Evolutionary conservation across 148 eudicot species (phyloP).

Genomic region (Gaultheria prostrata): DNA sequence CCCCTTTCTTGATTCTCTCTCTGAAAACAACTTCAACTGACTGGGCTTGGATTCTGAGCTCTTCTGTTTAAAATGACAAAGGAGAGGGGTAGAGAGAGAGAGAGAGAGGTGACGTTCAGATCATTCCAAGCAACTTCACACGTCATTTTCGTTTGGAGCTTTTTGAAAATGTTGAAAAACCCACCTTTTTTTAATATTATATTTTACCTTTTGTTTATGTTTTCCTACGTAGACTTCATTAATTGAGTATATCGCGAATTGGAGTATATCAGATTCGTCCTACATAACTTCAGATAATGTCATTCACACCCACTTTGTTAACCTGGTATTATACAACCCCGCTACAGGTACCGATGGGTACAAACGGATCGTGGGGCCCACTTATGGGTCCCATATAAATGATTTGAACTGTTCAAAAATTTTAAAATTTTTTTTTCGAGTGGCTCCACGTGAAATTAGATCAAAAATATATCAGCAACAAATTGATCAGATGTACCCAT

Average conservation of each 20-base stretch:
- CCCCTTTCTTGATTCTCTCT: background rate
- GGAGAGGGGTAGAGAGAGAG: background rate
- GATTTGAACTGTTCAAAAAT: too few species aligned
- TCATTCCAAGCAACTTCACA: constrained; percentile 36
- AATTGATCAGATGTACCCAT: too few species aligned
- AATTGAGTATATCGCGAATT: background rate
- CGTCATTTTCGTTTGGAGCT: constrained; percentile 35
- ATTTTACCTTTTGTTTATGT: background rate
- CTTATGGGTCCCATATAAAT: too few species aligned
- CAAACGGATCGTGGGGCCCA: too few species aligned
- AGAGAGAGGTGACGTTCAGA: constrained; percentile 19
- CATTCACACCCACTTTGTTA: too few species aligned
- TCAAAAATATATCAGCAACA: too few species aligned
- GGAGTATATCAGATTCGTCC: background rate
- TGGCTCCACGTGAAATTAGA: too few species aligned
- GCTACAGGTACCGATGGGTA: too few species aligned
- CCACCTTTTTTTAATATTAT: background rate
- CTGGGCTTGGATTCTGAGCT: constrained; percentile 27
- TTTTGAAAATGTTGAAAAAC: constrained; percentile 17
- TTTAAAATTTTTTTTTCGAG: too few species aligned
- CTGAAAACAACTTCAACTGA: constrained; percentile 17
- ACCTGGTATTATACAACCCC: too few species aligned
- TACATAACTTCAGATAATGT: too few species aligned
- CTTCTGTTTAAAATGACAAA: background rate
- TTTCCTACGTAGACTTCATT: background rate